phyloP scores from a whole-genome alignment of 148 eudicot genomes.

The Chenopodium quinoa region DNA sequence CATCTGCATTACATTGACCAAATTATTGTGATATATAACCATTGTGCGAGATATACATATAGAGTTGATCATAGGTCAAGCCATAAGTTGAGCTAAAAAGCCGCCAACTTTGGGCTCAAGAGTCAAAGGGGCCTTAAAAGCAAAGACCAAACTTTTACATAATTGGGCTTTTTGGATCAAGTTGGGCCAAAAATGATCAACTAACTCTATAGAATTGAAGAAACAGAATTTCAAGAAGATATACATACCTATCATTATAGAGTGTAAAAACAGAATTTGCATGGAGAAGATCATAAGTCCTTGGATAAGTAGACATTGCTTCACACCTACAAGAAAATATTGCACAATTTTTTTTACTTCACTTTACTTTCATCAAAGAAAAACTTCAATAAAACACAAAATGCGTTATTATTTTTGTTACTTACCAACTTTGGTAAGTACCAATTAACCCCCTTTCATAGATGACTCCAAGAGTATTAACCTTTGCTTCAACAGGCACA shows the following conservation, averaged over 20 bases:
- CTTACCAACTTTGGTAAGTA: constrained; percentile 76
- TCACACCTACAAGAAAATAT: constrained; percentile 53
- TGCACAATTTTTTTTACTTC: not conserved
- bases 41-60: too few species aligned
- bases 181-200: not conserved
- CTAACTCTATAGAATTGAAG: not conserved
- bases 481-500: constrained; percentile 68
- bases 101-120: too few species aligned
- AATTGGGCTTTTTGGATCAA: not conserved
- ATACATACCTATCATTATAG: constrained; percentile 47
- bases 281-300: constrained; percentile 73
- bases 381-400: not conserved
- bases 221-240: not conserved
- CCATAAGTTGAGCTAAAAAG: too few species aligned
- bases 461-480: constrained; percentile 71
- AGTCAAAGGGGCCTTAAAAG: not conserved
- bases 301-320: constrained; percentile 82
- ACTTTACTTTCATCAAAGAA: not conserved
- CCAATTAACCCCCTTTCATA: constrained; percentile 84
- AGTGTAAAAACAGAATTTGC: constrained; percentile 64
- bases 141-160: not conserved
- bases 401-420: not conserved
- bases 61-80: not conserved
- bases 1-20: constrained; percentile 37
- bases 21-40: not conserved